Evolutionary conservation across 129 eudicot species (phyloP), one percentile per base, ranked within the genome.

Genomic region (Chrysanthemum seticuspe): DNA sequence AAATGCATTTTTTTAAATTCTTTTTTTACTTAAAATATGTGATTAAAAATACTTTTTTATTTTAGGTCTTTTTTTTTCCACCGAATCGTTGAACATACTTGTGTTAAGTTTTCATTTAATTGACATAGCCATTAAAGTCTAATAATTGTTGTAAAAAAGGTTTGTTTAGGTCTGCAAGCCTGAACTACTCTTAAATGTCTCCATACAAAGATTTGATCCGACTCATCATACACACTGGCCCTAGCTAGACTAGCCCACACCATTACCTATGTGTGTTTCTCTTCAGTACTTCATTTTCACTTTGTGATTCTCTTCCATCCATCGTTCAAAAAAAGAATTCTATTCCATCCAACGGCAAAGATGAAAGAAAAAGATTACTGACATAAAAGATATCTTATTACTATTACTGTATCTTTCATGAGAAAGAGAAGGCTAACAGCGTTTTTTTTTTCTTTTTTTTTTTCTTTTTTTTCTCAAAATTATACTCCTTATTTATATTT

Each of bases 281-380:
- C 21, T 31, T 13, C 68, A 51, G 51, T 64, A 36, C 51, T 21
- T 64, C 13, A 64, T 64, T 25, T 61, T 12, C 19, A 62, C 67
- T 62, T 62, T 29, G 10, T 29, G 67, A 62, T 62, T 62, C n/a
- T 3, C 45, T 62, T 62, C 67, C 45, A 62, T 62, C 34, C 67
- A n/a, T 19, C 47, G 67, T 29, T 29, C 34, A 29, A 29, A 29
- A 29, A 0, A 29, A 29, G 3, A 29, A 0, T 62, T 62, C n/a
- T 3, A 18, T 62, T 62, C 67, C 45, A 62, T 62, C 34, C 67
- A n/a, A 62, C 47, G 67, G 67, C 67, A 62, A 48, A 13, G 45
- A 29, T 4, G 14, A 29, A 27, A 27, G 3, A 36, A 62, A 62
- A 62, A 13, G 3, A 62, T 3, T 4, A n/a, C 67, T 27, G 19